Conservation (phyloP, 306 rosid genomes). For the Cucurbita pepo region DNA sequence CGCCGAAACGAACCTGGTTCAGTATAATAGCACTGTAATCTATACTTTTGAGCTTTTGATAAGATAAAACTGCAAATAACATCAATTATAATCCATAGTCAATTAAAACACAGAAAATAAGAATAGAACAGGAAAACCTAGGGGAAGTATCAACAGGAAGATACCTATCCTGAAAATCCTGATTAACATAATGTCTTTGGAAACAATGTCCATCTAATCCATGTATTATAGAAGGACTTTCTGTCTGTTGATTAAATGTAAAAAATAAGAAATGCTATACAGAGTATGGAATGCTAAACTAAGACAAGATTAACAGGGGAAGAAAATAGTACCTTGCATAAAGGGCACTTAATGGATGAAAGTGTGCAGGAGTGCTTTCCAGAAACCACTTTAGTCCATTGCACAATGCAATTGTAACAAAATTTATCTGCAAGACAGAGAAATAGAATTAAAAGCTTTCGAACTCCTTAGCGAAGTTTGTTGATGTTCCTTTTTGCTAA, state of each 20-base stretch:
- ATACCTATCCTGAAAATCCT: slow-evolving; percentile 35
- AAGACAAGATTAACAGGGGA: background rate
- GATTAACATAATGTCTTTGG: slow-evolving; percentile 43
- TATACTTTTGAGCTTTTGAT: slow-evolving; percentile 56
- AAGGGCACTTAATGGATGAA: slow-evolving; percentile 64
- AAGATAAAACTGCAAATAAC: slow-evolving; percentile 42
- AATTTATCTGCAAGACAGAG: slow-evolving; percentile 48
- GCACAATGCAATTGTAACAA: slow-evolving; percentile 77
- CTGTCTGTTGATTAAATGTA: slow-evolving; percentile 30
- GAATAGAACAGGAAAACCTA: background rate
- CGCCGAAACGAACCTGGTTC: slow-evolving; percentile 46
- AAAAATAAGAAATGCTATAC: background rate
- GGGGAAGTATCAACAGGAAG: slow-evolving; percentile 1
- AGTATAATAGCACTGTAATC: slow-evolving; percentile 81
- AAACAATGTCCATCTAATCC: slow-evolving; percentile 51
- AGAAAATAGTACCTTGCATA: slow-evolving; percentile 61
- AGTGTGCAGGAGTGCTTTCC: slow-evolving; percentile 26
- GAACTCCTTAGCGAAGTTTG: background rate
- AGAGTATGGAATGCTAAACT: background rate
- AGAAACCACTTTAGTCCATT: slow-evolving; percentile 67
- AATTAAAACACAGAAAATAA: background rate
- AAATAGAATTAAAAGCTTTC: background rate
- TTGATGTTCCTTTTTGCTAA: background rate
- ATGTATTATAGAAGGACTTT: slow-evolving; percentile 41
- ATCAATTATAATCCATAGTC: slow-evolving; percentile 2